A percentile compares a stretch with the other conserved stretches of the same genome.
Evolutionary conservation across 2,329 filamentous ascomycete genomes (phyloP).

Genomic region (Chaetomiaceae sp.): DNA sequence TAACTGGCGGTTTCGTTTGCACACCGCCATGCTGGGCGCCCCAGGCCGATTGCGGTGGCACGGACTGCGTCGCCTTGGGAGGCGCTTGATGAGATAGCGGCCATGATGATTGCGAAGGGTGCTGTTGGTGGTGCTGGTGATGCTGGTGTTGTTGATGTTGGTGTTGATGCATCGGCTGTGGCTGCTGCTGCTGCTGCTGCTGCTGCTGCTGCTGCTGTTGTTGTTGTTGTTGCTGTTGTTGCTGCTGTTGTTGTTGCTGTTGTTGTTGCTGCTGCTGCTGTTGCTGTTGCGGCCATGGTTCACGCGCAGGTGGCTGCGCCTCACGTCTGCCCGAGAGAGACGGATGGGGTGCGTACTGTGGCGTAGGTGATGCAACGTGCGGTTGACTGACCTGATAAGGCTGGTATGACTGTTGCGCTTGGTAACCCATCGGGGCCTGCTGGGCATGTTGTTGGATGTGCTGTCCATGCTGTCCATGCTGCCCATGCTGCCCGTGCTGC

Average conservation of each 20-base stretch:
- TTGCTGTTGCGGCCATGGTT: constrained; percentile 34
- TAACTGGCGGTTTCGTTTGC: constrained; percentile 24
- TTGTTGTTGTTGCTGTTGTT: constrained; percentile 25
- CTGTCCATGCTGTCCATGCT: constrained; percentile 1
- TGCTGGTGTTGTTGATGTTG: constrained; percentile 24
- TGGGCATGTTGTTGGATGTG: constrained; percentile 23
- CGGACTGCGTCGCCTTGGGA: constrained; percentile 20
- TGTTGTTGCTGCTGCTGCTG: constrained; percentile 19
- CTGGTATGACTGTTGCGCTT: constrained; percentile 34
- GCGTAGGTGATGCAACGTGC: constrained; percentile 49
- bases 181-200: constrained; percentile 18
- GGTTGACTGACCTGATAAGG: constrained; percentile 35
- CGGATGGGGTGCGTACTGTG: constrained; percentile 51
- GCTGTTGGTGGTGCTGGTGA: constrained; percentile 21
- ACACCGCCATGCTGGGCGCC: constrained; percentile 26
- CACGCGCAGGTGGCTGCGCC: constrained; percentile 33
- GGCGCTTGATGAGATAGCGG: constrained; percentile 20
- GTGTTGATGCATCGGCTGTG: constrained; percentile 19
- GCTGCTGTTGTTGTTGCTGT: constrained; percentile 17
- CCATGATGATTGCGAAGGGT: constrained; percentile 14
- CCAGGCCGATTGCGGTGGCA: constrained; percentile 27
- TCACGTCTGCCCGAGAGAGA: constrained; percentile 43
- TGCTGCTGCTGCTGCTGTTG: constrained; percentile 22
- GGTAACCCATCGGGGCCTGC: constrained; percentile 27
- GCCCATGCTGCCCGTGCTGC: constrained; percentile 25